Conservation (phyloP, 2,329 filamentous ascomycete species). For the Decorospora gaudefroyi region DNA sequence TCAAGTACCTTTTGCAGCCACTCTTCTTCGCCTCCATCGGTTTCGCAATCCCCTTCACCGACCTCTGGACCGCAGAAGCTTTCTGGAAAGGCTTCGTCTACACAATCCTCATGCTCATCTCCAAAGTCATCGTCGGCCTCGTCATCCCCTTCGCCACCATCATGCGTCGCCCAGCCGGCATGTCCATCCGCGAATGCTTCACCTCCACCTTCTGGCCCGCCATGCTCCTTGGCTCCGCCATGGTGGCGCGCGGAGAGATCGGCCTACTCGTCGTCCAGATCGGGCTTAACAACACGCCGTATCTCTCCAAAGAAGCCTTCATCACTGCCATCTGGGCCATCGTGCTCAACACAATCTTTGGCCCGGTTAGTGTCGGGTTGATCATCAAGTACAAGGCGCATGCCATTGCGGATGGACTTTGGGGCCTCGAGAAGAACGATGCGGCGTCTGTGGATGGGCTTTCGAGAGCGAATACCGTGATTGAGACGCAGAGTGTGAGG, state of each 20-base stretch:
- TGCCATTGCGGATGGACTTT: neutral
- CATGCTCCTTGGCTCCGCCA: neutral
- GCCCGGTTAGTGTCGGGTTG: slow-evolving; percentile 25
- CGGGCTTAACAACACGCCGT: slow-evolving; percentile 4
- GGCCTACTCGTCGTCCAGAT: slow-evolving; percentile 1
- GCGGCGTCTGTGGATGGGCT: neutral
- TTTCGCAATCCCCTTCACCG: slow-evolving; percentile 36
- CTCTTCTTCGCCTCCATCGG: slow-evolving; percentile 40
- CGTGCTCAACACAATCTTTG: slow-evolving; percentile 30
- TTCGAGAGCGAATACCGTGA: neutral
- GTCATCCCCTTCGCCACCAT: neutral
- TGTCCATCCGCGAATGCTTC: slow-evolving; percentile 1
- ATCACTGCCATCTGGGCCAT: slow-evolving; percentile 34
- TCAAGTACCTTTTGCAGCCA: slow-evolving; percentile 40
- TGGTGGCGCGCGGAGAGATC: neutral
- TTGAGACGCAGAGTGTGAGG: neutral
- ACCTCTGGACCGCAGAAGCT: slow-evolving; percentile 31
- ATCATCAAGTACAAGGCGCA: slow-evolving; percentile 30
- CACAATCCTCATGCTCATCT: slow-evolving; percentile 31
- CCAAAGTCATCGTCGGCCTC: slow-evolving; percentile 17
- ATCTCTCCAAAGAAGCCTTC: slow-evolving; percentile 28
- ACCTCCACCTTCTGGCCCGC: neutral
- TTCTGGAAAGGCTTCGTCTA: slow-evolving; percentile 36
- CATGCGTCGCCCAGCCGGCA: neutral
- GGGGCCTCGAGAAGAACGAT: neutral